Conservation (phyloP, 106 monocot species). For the Dendrobium catenatum region DNA sequence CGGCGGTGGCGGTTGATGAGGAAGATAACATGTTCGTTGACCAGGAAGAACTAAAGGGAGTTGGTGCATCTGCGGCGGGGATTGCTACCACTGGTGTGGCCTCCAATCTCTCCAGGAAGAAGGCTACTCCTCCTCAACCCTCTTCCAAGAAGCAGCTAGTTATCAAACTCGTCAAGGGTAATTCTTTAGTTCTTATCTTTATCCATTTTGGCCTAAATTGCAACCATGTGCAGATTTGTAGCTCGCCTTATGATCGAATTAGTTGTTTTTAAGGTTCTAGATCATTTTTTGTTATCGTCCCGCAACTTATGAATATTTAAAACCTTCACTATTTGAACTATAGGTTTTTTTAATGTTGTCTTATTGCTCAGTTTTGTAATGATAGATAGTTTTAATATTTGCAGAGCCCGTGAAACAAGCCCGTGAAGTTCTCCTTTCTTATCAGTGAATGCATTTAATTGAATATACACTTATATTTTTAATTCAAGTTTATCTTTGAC, state of each 20-base stretch:
- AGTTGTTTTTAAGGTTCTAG: not conserved
- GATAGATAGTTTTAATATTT: not conserved
- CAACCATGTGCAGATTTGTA: not conserved
- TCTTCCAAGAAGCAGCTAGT: constrained; percentile 19
- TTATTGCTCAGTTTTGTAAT: not conserved
- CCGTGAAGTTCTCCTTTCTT: not conserved
- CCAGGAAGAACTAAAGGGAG: constrained; percentile 11
- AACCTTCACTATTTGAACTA: not conserved
- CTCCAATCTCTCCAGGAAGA: constrained; percentile 25
- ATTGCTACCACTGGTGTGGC: constrained; percentile 11
- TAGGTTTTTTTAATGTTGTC: not conserved
- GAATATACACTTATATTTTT: not conserved
- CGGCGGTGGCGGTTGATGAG: constrained; percentile 4
- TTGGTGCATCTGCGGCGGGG: not conserved
- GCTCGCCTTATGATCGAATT: not conserved
- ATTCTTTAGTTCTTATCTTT: not conserved
- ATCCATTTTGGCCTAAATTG: not conserved
- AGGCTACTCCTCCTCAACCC: constrained; percentile 26
- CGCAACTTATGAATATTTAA: not conserved
- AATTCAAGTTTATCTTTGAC: too few species aligned
- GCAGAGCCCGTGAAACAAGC: not conserved
- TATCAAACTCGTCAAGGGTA: constrained; percentile 24
- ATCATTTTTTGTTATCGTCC: not conserved
- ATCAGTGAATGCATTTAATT: not conserved
- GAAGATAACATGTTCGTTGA: constrained; percentile 19